These are phyloP conservation scores for Eucalyptus sp. DNA, from an alignment of 345 rosid genomes.

Conservation along the genomic window DNA sequence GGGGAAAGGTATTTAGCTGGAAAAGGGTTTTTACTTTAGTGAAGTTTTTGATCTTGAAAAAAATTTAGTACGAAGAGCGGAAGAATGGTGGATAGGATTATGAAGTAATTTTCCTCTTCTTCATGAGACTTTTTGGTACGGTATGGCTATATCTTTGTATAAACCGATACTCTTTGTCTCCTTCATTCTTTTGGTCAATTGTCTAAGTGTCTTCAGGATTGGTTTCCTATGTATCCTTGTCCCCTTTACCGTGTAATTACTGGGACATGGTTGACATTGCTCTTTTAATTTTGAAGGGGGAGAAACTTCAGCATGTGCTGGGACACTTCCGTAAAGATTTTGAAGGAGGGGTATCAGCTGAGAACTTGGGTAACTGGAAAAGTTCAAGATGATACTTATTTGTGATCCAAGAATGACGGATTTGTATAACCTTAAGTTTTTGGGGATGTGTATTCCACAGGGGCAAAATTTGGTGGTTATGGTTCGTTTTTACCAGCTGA, in stretches of 20 bases:
- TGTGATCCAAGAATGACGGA: constrained; percentile 4
- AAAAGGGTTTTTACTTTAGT: neutral
- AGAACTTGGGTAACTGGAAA: constrained; percentile 74
- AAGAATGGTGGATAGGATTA: neutral
- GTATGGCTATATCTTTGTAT: neutral
- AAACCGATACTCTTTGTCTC: neutral
- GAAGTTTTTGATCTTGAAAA: neutral
- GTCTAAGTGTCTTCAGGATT: neutral
- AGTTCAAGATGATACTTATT: constrained; percentile 2
- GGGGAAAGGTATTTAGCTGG: neutral
- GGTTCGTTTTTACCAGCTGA: constrained; percentile 88
- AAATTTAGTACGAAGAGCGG: neutral
- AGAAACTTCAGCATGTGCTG: constrained; percentile 76
- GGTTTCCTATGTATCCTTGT: neutral
- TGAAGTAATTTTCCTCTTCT: neutral
- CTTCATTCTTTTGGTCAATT: neutral
- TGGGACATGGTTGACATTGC: neutral
- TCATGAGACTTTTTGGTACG: neutral
- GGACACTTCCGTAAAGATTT: constrained; percentile 97
- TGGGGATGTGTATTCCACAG: constrained; percentile 30
- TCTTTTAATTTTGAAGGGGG: constrained; percentile 48
- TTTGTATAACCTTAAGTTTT: constrained; percentile 8
- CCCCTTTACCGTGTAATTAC: neutral
- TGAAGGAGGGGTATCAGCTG: constrained; percentile 94
- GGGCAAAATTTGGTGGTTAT: constrained; percentile 92